Percentiles rank a stretch among this genome's conserved stretches.
Conservation (phyloP, 768 basidiomycete genomes). For the Mycena indigotica region DNA sequence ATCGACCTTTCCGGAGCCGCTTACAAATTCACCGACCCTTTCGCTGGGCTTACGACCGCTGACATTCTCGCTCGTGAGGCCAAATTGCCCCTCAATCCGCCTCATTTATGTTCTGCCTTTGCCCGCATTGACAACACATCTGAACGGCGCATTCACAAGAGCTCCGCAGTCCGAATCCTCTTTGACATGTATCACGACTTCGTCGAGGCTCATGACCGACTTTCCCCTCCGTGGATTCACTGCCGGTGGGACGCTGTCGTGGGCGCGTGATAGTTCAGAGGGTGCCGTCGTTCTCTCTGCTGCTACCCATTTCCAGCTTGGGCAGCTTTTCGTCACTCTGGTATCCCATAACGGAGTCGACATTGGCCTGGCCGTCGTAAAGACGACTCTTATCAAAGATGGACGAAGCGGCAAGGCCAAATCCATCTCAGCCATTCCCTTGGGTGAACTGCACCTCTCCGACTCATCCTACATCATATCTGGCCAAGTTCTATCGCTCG, state of each 20-base stretch:
- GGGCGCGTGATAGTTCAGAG: background rate
- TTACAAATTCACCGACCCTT: background rate
- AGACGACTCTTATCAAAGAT: constrained; percentile 6
- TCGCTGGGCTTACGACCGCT: background rate
- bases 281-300: background rate
- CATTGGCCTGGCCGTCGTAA: constrained; percentile 5
- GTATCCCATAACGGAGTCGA: background rate
- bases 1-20: background rate
- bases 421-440: background rate
- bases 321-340: constrained; percentile 6
- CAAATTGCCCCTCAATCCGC: background rate
- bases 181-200: constrained; percentile 10
- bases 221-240: constrained; percentile 7
- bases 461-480: constrained; percentile 4
- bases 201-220: background rate
- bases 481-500: constrained; percentile 5
- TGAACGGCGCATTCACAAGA: constrained; percentile 6
- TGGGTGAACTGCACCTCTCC: constrained; percentile 2
- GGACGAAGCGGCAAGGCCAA: background rate
- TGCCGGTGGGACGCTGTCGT: background rate
- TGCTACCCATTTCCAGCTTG: constrained; percentile 1
- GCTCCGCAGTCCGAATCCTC: constrained; percentile 1
- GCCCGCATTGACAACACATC: background rate
- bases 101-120: background rate
- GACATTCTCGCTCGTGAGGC: background rate